Percentiles rank a stretch among this genome's conserved stretches.
Evolutionary conservation across 2,329 filamentous ascomycete genomes (phyloP).

Genomic region (Trichoderma citrinoviride): DNA sequence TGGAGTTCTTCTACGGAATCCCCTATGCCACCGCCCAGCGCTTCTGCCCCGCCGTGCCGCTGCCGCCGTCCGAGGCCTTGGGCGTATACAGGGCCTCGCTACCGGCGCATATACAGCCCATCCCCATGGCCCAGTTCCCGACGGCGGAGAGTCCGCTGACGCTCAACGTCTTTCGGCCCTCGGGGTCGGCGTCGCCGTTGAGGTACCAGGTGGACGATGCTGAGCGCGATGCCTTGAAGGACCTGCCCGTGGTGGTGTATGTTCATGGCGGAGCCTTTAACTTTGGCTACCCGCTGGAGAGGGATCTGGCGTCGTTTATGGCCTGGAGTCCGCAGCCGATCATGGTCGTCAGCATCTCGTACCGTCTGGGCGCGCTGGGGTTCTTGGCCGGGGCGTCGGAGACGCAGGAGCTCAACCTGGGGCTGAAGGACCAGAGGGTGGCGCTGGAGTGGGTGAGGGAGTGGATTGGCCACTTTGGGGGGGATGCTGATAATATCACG

Average conservation of each 20-base stretch:
- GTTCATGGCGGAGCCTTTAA: conserved; percentile 64
- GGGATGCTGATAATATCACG: conserved; percentile 56
- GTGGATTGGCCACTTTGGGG: conserved; percentile 60
- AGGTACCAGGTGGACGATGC: conserved; percentile 13
- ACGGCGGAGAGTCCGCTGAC: conserved; percentile 53
- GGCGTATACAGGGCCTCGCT: conserved; percentile 33
- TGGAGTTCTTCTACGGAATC: conserved; percentile 51
- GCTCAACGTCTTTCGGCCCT: conserved; percentile 49
- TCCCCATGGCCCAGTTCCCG: conserved; percentile 28
- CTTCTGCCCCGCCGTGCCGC: conserved; percentile 43
- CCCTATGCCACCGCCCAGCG: conserved; percentile 50
- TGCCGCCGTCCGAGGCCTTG: conserved; percentile 26
- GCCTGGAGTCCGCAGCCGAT: conserved; percentile 51
- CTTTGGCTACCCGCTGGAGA: conserved; percentile 50
- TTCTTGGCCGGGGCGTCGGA: conserved; percentile 58
- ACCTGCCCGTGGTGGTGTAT: conserved; percentile 53
- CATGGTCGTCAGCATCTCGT: conserved; percentile 59
- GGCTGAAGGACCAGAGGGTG: conserved; percentile 60
- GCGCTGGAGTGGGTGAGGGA: conserved; percentile 59
- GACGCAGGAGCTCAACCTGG: conserved; percentile 60
- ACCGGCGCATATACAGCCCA: conserved; percentile 35
- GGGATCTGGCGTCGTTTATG: conserved; percentile 62
- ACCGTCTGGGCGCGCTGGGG: conserved; percentile 65
- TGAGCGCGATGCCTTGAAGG: conserved; percentile 22
- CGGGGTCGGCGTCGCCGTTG: conserved; percentile 17